Percentiles rank a stretch among this genome's conserved stretches.
Evolutionary conservation across 2,329 filamentous ascomycete genomes (phyloP).

Genomic region (Blastomyces emzantsi): DNA sequence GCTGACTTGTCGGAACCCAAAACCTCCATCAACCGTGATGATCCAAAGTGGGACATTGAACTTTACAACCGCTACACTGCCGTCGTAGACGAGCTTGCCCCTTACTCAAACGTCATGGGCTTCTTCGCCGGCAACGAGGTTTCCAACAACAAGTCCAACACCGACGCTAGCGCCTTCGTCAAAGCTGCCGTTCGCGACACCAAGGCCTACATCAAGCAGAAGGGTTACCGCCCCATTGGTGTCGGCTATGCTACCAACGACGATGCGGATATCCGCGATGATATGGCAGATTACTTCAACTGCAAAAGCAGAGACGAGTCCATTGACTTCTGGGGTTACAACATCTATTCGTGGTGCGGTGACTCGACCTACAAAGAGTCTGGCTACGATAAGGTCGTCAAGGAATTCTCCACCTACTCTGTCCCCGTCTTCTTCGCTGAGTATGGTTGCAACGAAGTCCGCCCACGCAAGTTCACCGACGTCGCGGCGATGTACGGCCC

Average conservation of each 20-base stretch:
- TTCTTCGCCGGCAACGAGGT: conserved; percentile 99
- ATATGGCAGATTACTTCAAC: conserved; percentile 90
- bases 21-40: conserved; percentile 74
- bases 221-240: conserved; percentile 68
- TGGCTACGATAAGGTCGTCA: conserved; percentile 70
- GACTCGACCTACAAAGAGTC: conserved; percentile 66
- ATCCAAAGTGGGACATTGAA: conserved; percentile 66
- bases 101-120: conserved; percentile 86
- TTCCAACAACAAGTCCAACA: conserved; percentile 81
- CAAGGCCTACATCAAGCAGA: conserved; percentile 83
- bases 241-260: conserved; percentile 97
- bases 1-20: conserved; percentile 78
- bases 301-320: conserved; percentile 53
- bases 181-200: conserved; percentile 96
- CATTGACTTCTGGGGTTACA: conserved; percentile 99
- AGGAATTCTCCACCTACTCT: conserved; percentile 81
- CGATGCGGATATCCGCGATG: conserved; percentile 68
- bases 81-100: conserved; percentile 70
- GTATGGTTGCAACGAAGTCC: conserved; percentile 81
- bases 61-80: conserved; percentile 72
- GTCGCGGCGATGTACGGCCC: conserved; percentile 69
- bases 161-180: conserved; percentile 81
- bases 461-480: conserved; percentile 73
- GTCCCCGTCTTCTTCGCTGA: conserved; percentile 98
- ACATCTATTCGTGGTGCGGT: conserved; percentile 99